phyloP scores from a whole-genome alignment of 352 stramenopile genomes.

The Phytophthora constricta region DNA sequence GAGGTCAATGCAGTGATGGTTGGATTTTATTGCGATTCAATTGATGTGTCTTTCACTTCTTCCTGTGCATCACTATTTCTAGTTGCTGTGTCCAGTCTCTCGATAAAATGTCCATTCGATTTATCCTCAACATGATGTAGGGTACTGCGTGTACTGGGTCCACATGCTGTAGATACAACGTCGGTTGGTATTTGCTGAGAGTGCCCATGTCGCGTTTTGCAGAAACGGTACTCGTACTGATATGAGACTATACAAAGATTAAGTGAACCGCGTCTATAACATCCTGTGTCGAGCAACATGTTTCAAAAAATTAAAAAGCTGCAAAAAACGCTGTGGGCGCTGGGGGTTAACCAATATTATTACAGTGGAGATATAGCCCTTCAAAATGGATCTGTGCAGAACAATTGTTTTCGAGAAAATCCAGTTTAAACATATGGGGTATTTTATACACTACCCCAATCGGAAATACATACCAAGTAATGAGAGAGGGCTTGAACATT shows the following conservation, averaged over 20 bases:
- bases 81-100: background rate
- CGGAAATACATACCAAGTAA: no score
- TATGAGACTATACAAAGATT: background rate
- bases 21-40: no score
- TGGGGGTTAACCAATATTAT: background rate
- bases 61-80: no score
- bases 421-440: no score
- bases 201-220: background rate
- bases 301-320: background rate
- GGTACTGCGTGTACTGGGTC: background rate
- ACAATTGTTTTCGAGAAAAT: no score
- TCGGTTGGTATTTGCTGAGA: background rate
- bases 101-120: background rate
- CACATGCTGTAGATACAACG: background rate
- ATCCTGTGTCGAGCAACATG: background rate
- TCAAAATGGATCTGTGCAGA: no score
- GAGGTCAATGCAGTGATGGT: background rate
- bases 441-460: no score
- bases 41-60: no score
- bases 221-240: slow-evolving; percentile 11
- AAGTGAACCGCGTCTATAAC: background rate
- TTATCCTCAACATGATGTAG: background rate
- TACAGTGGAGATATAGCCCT: no score
- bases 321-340: background rate
- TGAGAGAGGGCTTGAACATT: no score